These are phyloP conservation scores for Colletotrichum sp. DNA, from an alignment of 2,329 filamentous ascomycete species.

Conservation along the genomic window DNA sequence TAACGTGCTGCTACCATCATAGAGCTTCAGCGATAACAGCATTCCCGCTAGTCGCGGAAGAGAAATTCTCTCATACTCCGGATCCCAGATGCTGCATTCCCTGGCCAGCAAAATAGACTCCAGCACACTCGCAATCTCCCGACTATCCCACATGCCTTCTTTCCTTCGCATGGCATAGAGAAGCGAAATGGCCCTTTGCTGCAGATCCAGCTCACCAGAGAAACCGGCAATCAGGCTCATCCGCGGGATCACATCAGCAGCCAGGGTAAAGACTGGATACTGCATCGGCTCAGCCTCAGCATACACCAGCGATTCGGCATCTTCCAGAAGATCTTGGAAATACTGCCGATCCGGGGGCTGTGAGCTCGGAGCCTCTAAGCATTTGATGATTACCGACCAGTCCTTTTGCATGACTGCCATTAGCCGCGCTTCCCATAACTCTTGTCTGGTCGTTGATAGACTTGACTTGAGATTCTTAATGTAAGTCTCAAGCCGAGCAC, in stretches of 20 bases:
- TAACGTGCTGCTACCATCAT: background rate
- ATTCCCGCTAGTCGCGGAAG: background rate
- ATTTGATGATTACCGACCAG: background rate
- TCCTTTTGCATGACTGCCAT: background rate
- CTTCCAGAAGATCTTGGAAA: background rate
- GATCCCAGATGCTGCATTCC: background rate
- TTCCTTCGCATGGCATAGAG: slow-evolving; percentile 20
- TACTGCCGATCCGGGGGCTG: background rate
- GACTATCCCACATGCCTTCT: slow-evolving; percentile 26
- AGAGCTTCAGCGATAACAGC: background rate
- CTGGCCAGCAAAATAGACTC: background rate
- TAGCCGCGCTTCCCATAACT: background rate
- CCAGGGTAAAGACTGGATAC: background rate
- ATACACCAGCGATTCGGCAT: background rate
- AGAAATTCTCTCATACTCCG: background rate
- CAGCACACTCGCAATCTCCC: slow-evolving; percentile 16
- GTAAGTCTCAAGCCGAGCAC: background rate
- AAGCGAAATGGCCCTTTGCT: slow-evolving; percentile 8
- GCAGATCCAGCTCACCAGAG: background rate
- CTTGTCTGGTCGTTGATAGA: background rate
- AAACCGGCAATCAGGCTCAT: background rate
- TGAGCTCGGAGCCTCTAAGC: background rate
- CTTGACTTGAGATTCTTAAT: background rate
- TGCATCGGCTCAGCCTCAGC: background rate
- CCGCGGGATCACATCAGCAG: slow-evolving; percentile 1